Evolutionary conservation across 192 early-diverging fungal genomes (phyloP).

Genomic region (Gigaspora rosea): DNA sequence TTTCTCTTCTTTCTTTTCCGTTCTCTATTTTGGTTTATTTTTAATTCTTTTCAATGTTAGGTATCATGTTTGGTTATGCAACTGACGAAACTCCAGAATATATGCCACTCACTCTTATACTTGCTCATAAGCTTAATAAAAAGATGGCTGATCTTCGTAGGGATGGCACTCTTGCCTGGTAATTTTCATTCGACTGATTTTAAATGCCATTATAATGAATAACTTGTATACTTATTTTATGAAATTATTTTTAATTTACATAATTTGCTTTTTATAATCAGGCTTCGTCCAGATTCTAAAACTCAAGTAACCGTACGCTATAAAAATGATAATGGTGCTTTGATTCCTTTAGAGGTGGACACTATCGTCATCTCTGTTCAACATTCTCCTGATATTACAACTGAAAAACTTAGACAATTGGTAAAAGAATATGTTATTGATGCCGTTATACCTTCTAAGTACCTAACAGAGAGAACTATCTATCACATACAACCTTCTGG

Average conservation of each 20-base stretch:
- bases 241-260: neutral
- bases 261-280: neutral
- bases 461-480: slow-evolving; percentile 83
- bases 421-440: slow-evolving; percentile 93
- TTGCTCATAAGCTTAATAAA: slow-evolving; percentile 97
- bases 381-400: slow-evolving; percentile 87
- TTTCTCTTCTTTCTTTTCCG: neutral
- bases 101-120: slow-evolving; percentile 94
- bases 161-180: slow-evolving; percentile 85
- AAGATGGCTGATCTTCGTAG: slow-evolving; percentile 95
- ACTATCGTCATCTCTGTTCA: slow-evolving; percentile 97
- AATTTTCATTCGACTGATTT: neutral
- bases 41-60: slow-evolving; percentile 35
- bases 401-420: slow-evolving; percentile 81
- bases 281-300: slow-evolving; percentile 97
- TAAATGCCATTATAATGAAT: too few relatives aligned
- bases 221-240: too few relatives aligned
- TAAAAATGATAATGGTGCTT: slow-evolving; percentile 92
- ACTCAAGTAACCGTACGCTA: slow-evolving; percentile 99
- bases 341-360: slow-evolving; percentile 93
- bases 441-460: slow-evolving; percentile 88
- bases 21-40: neutral
- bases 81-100: slow-evolving; percentile 99
- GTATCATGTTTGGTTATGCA: slow-evolving; percentile 92
- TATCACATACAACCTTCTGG: slow-evolving; percentile 99